Evolutionary conservation across 257 asterid genomes (phyloP), one percentile per base, ranked within the genome.

Genomic region (Nicotiana paniculata): DNA sequence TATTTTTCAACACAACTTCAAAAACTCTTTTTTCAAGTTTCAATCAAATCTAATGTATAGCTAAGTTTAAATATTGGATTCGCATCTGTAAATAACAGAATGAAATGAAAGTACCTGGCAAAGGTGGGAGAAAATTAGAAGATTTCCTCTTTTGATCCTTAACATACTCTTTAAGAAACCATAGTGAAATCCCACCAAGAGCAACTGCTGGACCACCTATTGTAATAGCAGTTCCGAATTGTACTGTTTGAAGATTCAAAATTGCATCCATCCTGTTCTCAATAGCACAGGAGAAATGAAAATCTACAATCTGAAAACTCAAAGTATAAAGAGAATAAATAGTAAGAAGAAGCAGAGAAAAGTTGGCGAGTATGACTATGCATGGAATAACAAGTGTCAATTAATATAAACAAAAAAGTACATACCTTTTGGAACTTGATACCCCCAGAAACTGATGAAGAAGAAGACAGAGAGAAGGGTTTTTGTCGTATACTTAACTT

Each of bases 201-300:
- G 91, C 93, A 75, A 92, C 90, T 43, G 85, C 97, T 9, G 90
- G 92, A 24, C 89, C 93, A 55, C 93, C 93, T 0, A 84, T 85
- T 0, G 89, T 80, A 43, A 91, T 74, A 4, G 89, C 90, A 82
- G 90, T 90, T 77, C 88, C 88, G 78, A 87, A 26, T 4, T 91
- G 90, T 69, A 91, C 75, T 53, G 87, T 84, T 87, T 89, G 92
- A 77, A 89, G 75, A 77, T 84, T 82, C 82, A 85, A 79, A 69
- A 89, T 86, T 35, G 77, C 87, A 67, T 84, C 94, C 97, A 90
- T 90, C 46, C 24, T 51, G 43, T 26, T 74, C 3, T 74, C 63
- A 74, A 2, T 16, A 55, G 7, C 32, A 1, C 30, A 67, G 11
- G 24, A n/a, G 28, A 28, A 46, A 67, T 6, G 69, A 66, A 77